Evolutionary conservation across 805 yeast genomes (phyloP).

Genomic region (Barnettozyma botsteinii): DNA sequence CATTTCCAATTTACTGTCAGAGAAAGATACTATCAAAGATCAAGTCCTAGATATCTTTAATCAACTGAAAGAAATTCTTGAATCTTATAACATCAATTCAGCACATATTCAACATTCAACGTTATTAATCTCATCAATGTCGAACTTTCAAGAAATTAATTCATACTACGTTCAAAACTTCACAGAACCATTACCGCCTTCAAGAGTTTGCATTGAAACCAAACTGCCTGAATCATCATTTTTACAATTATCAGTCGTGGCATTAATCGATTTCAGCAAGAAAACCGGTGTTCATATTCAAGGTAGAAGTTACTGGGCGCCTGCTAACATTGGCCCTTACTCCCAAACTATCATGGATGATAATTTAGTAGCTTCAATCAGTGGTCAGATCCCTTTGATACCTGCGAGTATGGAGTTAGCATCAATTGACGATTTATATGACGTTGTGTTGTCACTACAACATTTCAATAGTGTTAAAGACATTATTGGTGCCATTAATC

Average conservation of each 20-base stretch:
- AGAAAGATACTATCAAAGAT: conserved; percentile 25
- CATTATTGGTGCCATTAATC: conserved; percentile 41
- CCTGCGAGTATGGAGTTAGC: conserved; percentile 63
- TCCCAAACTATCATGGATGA: conserved; percentile 70
- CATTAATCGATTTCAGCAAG: conserved; percentile 28
- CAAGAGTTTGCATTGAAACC: conserved; percentile 80
- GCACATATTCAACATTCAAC: conserved; percentile 54
- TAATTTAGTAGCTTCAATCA: conserved; percentile 50
- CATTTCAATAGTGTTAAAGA: conserved; percentile 62
- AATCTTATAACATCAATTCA: conserved; percentile 28
- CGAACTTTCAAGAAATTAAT: conserved; percentile 57
- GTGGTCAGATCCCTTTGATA: conserved; percentile 88
- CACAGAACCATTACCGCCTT: conserved; percentile 67
- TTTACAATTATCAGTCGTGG: conserved; percentile 58
- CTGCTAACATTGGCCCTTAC: conserved; percentile 96
- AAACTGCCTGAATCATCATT: conserved; percentile 31
- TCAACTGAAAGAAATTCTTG: conserved; percentile 34
- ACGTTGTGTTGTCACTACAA: conserved; percentile 59
- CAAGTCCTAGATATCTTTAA: conserved; percentile 49
- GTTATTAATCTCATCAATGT: conserved; percentile 59
- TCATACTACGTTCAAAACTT: conserved; percentile 52
- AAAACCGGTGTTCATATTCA: conserved; percentile 84
- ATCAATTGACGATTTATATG: conserved; percentile 22
- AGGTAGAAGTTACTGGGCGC: conserved; percentile 96
- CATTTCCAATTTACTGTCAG: conserved; percentile 38